These are phyloP conservation scores for Populus simonii DNA, from an alignment of 345 rosid species.

Conservation along the genomic window DNA sequence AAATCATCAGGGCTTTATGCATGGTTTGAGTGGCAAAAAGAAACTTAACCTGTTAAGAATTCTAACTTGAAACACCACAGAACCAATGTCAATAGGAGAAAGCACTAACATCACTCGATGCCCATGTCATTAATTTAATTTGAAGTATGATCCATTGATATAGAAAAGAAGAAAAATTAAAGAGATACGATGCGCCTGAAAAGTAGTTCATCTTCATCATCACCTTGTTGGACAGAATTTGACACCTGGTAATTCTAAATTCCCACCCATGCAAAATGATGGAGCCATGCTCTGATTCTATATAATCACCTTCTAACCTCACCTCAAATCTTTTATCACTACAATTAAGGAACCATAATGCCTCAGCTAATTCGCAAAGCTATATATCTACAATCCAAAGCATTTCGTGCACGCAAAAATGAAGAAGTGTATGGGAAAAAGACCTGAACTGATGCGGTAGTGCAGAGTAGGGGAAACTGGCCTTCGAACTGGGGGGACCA, in stretches of 20 bases:
- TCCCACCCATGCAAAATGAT: conserved; percentile 69
- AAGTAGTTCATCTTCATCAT: conserved; percentile 31
- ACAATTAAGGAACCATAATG: conserved; percentile 72
- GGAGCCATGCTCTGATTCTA: conserved; percentile 72
- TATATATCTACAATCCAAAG: too few relatives aligned
- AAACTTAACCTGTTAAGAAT: neutral
- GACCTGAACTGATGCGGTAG: too few relatives aligned
- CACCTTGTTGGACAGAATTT: conserved; percentile 71
- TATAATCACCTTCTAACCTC: conserved; percentile 59
- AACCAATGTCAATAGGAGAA: neutral
- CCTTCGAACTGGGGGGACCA: too few relatives aligned
- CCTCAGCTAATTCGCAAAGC: too few relatives aligned
- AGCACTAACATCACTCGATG: neutral
- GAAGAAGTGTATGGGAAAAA: too few relatives aligned
- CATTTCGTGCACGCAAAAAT: too few relatives aligned
- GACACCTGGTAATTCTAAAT: conserved; percentile 59
- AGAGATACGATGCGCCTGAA: conserved; percentile 28
- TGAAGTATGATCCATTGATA: neutral
- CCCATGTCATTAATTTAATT: neutral
- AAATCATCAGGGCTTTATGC: too few relatives aligned
- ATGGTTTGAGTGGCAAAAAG: neutral
- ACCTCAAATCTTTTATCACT: conserved; percentile 93
- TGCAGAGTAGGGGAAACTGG: too few relatives aligned
- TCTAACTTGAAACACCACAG: neutral
- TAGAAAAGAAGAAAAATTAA: neutral